Evolutionary conservation across 2,329 filamentous ascomycete genomes (phyloP), one percentile per base, ranked within the genome.

Genomic region (Fusarium sp.): DNA sequence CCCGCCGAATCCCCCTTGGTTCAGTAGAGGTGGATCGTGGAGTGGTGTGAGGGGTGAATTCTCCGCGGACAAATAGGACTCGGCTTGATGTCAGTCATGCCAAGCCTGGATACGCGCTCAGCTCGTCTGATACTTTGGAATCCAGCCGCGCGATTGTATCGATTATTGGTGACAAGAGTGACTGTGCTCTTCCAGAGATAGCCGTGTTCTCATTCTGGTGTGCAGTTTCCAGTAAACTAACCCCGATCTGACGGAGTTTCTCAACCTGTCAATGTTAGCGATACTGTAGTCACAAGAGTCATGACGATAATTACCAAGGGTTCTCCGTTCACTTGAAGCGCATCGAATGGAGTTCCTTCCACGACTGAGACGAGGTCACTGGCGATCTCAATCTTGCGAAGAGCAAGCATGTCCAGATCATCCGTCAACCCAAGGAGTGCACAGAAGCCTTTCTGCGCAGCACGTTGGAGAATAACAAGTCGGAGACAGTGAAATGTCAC

Each of bases 211-310:
- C 27, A 29, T 57, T 73, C 37, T 73, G 56, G 41, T 73, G 64
- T 10, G 41, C 27, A 18, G 71, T 71, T 52, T 68, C 68, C 5
- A 73, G 52, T 14, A 73, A 43, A n/a, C 60, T 65, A 6, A 68
- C 68, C 1, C 70, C 70, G 5, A 64, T 50, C 22, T 68, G 67
- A 8, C 70, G 70, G 29, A 73, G 70, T 71, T 73, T 73, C 61
- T 73, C 70, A 13, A 73, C 70, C 68, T 71, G 22, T 2, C 4
- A 16, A 48, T 3, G 22, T 48, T 9, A 52, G 63, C 18, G n/a
- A 58, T 37, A 6, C 5, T 52, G 5, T 33, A 4, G 13, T 13
- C 27, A 18, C 39, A 11, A 27, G 24, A 33, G 16, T 41, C 39
- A 10, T 31, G 9, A 27, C 18, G 22, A n/a, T 5, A 43, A 59